phyloP scores from a whole-genome alignment of 2,329 filamentous ascomycete genomes.

The Cercospora sesami region DNA sequence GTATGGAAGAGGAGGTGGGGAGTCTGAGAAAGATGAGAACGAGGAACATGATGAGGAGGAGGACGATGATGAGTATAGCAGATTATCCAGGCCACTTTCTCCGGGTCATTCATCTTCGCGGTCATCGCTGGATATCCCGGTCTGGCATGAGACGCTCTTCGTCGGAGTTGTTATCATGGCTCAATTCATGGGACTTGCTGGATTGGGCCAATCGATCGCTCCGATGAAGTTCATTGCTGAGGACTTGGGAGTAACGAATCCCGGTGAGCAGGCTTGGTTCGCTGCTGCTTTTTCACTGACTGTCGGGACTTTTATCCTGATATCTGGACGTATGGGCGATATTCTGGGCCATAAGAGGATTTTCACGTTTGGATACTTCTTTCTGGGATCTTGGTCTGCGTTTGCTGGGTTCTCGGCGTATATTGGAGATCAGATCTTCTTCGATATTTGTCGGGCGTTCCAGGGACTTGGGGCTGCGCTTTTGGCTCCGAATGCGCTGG shows the following conservation, averaged over 20 bases:
- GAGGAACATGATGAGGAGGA: not conserved
- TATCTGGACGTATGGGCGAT: slow-evolving; percentile 47
- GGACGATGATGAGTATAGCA: not conserved
- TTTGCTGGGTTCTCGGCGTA: slow-evolving; percentile 45
- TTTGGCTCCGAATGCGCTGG: slow-evolving; percentile 43
- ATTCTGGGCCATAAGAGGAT: slow-evolving; percentile 47
- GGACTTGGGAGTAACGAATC: slow-evolving; percentile 43
- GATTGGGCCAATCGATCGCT: slow-evolving; percentile 38
- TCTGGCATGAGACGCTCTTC: slow-evolving; percentile 31
- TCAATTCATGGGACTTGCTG: slow-evolving; percentile 34
- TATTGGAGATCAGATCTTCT: slow-evolving; percentile 32
- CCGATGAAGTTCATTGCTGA: slow-evolving; percentile 49
- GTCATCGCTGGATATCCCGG: slow-evolving; percentile 22
- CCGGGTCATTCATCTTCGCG: not conserved
- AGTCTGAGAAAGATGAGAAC: not conserved
- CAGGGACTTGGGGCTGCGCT: slow-evolving; percentile 45
- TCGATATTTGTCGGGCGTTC: slow-evolving; percentile 43
- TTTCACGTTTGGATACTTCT: slow-evolving; percentile 43
- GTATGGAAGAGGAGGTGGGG: not conserved
- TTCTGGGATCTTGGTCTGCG: slow-evolving; percentile 44
- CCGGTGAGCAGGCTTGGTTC: slow-evolving; percentile 48
- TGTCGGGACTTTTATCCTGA: slow-evolving; percentile 49
- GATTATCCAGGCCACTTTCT: not conserved
- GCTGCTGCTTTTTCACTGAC: slow-evolving; percentile 47
- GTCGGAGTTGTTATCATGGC: slow-evolving; percentile 33